A percentile compares a stretch with the other conserved stretches of the same genome.
phyloP scores from a whole-genome alignment of 495 filamentous ascomycete genomes.

The Clavariopsis aquatica region DNA sequence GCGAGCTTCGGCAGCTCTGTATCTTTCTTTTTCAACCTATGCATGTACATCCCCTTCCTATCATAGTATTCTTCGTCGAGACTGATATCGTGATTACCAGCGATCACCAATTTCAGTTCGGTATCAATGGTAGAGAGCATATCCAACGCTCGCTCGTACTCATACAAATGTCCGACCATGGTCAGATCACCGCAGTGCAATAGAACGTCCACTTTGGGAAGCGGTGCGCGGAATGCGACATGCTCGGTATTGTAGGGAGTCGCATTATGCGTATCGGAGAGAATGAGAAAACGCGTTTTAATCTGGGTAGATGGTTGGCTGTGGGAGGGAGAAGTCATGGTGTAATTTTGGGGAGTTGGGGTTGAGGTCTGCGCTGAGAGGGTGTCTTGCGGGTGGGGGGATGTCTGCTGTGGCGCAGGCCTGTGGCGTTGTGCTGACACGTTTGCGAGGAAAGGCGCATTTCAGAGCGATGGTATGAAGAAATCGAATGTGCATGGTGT shows the following conservation, averaged over 20 bases:
- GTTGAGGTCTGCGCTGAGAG: too few relatives aligned
- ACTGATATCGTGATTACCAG: slow-evolving; percentile 78
- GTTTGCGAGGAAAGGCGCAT: too few relatives aligned
- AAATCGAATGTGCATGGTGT: too few relatives aligned
- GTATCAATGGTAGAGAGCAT: slow-evolving; percentile 61
- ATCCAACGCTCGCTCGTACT: slow-evolving; percentile 56
- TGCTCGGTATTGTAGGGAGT: slow-evolving; percentile 5
- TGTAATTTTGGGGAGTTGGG: neutral
- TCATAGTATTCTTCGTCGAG: slow-evolving; percentile 61
- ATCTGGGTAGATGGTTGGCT: slow-evolving; percentile 3
- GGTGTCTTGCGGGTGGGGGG: neutral
- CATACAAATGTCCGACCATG: slow-evolving; percentile 55
- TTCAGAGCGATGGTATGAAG: too few relatives aligned
- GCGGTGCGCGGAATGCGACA: slow-evolving; percentile 38
- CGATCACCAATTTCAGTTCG: slow-evolving; percentile 74
- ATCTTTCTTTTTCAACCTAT: slow-evolving; percentile 28
- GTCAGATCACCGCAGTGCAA: slow-evolving; percentile 79
- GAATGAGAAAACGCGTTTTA: slow-evolving; percentile 41
- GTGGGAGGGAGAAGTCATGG: neutral
- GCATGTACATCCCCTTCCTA: slow-evolving; percentile 26
- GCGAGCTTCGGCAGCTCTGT: slow-evolving; percentile 28
- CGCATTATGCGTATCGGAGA: slow-evolving; percentile 44
- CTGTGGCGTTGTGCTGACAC: neutral
- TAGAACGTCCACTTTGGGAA: slow-evolving; percentile 61
- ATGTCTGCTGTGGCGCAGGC: neutral